Evolutionary conservation across 768 basidiomycete genomes (phyloP), one percentile per base, ranked within the genome.

Genomic region (Lactarius deliciosus): DNA sequence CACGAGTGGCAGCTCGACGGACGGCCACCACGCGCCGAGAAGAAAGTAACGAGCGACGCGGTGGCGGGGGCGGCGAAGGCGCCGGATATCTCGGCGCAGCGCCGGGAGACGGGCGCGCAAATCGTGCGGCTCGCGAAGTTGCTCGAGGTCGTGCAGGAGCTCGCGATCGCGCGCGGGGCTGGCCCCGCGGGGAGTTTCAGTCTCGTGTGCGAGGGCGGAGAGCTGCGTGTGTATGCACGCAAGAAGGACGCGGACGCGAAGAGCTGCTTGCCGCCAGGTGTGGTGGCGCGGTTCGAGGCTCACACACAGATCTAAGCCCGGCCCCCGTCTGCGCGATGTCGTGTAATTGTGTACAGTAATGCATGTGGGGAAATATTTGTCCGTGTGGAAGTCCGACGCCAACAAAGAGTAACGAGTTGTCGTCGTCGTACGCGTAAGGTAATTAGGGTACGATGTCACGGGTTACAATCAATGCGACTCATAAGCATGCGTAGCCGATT

Each of bases 1-100:
- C 76, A 80, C 61, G 87, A 87, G 74, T 72, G 76, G 63, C 72
- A 75, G 32, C 62, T 79, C 41, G 73, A 70, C 16, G 56, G 30
- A 1, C 22, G 25, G 7, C 50, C 50, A 25, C 50, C 50, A 25
- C 50, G 22, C 2, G 1, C 50, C 25, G 50, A 13, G 25, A 53
- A 22, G 13, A 25, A 13, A 25, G 10, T 16, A 13, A 25, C 22
- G 22, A 13, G 25, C 50, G 10, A 11, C 6, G 13, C 25, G 2
- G 1, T 22, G 11, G 43, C 1, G 40, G 7, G 3, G 18, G 43
- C 6, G 43, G 20, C 20, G 43, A n/a, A 8, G 20, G 50, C 13
- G 25, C 50, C 50, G 11, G 50, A 57, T 57, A 30, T 57, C 34
- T 30, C 56, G 18, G 30, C 56, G 18, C 56, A 64, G 43, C 63